Evolutionary conservation across 345 rosid genomes (phyloP), one percentile per base, ranked within the genome.

Genomic region (Eucalyptus pauciflora): DNA sequence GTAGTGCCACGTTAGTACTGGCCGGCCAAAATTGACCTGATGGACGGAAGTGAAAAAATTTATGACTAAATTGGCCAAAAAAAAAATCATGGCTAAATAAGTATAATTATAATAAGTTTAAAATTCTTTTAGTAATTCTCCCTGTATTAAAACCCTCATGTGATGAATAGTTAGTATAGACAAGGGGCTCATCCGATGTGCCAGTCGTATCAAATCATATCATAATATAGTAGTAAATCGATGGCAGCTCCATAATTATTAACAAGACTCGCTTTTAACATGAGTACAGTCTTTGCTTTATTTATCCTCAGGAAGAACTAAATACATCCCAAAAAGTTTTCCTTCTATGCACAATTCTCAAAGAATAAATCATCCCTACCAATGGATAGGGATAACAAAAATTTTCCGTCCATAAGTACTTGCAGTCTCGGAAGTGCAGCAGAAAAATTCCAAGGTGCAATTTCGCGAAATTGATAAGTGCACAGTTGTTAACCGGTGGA

Each of bases 1-100:
- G 1, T 48, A 48, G 3, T 2, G 52, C 1, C 20, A 16, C 1
- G 0, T 50, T 50, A 50, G 54, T 50, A 50, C 3, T 1, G 0
- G 7, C 3, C 0, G 3, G 6, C 1, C 18, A 50, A 50, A 50
- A 2, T 50, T 50, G 3, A 3, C 1, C 3, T 1, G 3, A 16
- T 50, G 2, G 20, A 50, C 1, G 0, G 1, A 50, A 50, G 8
- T 50, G 2, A 50, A 16, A 16, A 50, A 6, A 1, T 16, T 50
- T 50, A 50, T 50, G 0, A 50, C 7, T 50, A 20, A 50, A 50
- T 15, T 50, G 0, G 8, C 20, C 1, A 16, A 50, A 50, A 14
- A 16, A 50, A 16, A 50, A 1, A 1, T 6, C 3, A 50, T 50
- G 3, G 7, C 54, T 50, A 50, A 50, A 50, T 50, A 50, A 50